These are phyloP conservation scores for Casuarina glauca DNA, from an alignment of 306 rosid species.

Conservation along the genomic window DNA sequence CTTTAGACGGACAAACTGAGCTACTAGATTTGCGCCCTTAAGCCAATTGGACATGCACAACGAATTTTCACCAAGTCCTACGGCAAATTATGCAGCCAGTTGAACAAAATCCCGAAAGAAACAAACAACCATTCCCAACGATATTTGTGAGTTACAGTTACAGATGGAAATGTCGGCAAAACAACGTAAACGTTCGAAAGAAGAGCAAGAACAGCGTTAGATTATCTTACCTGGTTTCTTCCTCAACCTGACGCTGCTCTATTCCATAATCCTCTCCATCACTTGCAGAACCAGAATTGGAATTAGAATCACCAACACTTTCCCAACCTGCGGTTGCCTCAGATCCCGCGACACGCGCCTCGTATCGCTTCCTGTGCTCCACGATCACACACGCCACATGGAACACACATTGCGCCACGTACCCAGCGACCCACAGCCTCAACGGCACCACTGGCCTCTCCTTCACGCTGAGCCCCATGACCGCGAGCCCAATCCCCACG, in stretches of 20 bases:
- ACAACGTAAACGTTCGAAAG: background rate
- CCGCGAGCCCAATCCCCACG: slow-evolving; percentile 38
- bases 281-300: slow-evolving; percentile 41
- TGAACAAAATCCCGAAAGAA: background rate
- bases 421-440: slow-evolving; percentile 79
- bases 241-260: slow-evolving; percentile 30
- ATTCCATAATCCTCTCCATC: slow-evolving; percentile 44
- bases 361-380: slow-evolving; percentile 43
- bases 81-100: background rate
- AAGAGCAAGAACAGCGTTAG: background rate
- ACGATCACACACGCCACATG: slow-evolving; percentile 59
- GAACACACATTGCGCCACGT: slow-evolving; percentile 50
- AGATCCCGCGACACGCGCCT: slow-evolving; percentile 8
- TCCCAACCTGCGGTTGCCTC: slow-evolving; percentile 35
- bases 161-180: background rate
- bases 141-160: background rate
- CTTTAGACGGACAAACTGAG: background rate
- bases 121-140: background rate
- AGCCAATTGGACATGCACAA: background rate
- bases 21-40: background rate
- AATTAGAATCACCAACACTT: slow-evolving; percentile 37
- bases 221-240: slow-evolving; percentile 48
- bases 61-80: background rate
- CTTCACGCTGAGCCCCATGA: slow-evolving; percentile 48
- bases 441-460: slow-evolving; percentile 72